Base-by-base conservation (phyloP, 768 basidiomycete species). In the Boletus patriciae region DNA sequence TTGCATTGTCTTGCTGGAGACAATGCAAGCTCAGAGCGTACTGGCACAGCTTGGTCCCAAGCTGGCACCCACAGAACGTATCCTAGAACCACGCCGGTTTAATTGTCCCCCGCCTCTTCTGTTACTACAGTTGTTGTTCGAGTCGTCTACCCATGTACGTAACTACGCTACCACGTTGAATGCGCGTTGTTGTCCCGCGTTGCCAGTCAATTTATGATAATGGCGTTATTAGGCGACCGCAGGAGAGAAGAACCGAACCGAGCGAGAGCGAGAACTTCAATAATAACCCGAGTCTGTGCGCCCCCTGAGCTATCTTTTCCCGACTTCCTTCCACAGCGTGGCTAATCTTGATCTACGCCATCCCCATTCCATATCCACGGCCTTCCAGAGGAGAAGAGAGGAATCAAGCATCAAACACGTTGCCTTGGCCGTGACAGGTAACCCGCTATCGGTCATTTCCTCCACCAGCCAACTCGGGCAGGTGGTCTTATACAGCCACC, bases 401-500 rank as follows among this genome's bases (percentile, higher is more conserved):
- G 50, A 40, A 60, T 45, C 19, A 37, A 57, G 27, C 56, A 71
- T 70, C 68, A 73, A n/a, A 72, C 72, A 72, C 70, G 70, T 72
- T 73, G 60, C 60, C 23, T 55, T 58, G 61, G 55, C 70, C 69
- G 61, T 63, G 72, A 56, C 62, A 70, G 71, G 70, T 54, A 72
- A 65, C 50, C 61, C 55, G 56, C 46, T 56, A 70, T 66, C 67
- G 63, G 69, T 60, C 66, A 66, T 54, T 55, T 21, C 61, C 34
- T 62, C 61, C 59, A 63, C 62, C 38, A 59, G 52, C 71, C 70
- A 72, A 69, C 62, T 69, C 56, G 60, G 71, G 62, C 61, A 66
- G 50, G 71, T 63, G 67, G 66, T 58, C 50, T 4, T 61, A 58
- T 73, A 73, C 62, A 66, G 68, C 66, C 72, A 72, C 72, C 62